These are phyloP conservation scores for Colletotrichum caudatum DNA, from an alignment of 2,329 filamentous ascomycete species.

Conservation along the genomic window DNA sequence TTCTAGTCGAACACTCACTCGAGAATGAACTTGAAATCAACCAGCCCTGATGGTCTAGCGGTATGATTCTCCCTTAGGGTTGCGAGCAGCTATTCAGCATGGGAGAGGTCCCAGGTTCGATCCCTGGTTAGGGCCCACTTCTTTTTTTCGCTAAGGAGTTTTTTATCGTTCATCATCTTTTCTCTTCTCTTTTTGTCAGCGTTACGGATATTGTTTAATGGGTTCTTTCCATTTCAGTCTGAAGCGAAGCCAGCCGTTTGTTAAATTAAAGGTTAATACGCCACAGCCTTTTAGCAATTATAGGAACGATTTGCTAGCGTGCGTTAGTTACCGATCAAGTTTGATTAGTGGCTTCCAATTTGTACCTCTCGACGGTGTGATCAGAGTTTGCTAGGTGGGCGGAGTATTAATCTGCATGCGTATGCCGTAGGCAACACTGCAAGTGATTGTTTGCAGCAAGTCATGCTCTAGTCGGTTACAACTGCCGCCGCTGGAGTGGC, in stretches of 20 bases:
- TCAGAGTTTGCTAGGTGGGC: neutral
- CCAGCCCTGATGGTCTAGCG: conserved; percentile 39
- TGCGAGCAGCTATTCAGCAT: neutral
- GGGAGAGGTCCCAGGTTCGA: conserved; percentile 41
- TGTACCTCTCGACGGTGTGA: neutral
- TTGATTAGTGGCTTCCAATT: neutral
- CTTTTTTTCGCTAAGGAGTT: neutral
- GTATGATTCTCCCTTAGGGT: conserved; percentile 42
- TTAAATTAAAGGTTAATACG: neutral
- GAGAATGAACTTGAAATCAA: neutral
- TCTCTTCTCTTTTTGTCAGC: too few relatives aligned
- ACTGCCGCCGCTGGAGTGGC: neutral
- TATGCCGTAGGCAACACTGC: neutral
- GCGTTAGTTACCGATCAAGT: neutral
- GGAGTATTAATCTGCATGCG: neutral
- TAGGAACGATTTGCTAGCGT: too few relatives aligned
- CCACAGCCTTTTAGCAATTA: neutral
- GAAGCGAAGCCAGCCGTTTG: neutral
- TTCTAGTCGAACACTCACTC: fast-evolving
- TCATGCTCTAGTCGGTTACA: neutral
- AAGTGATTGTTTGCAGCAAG: neutral
- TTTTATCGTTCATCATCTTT: too few relatives aligned
- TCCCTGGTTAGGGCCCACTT: conserved; percentile 35
- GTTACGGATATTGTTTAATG: neutral
- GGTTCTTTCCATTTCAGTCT: neutral